Conservation (phyloP, 1,284 basidiomycete species). For the Leccinum cinnamomeum region DNA sequence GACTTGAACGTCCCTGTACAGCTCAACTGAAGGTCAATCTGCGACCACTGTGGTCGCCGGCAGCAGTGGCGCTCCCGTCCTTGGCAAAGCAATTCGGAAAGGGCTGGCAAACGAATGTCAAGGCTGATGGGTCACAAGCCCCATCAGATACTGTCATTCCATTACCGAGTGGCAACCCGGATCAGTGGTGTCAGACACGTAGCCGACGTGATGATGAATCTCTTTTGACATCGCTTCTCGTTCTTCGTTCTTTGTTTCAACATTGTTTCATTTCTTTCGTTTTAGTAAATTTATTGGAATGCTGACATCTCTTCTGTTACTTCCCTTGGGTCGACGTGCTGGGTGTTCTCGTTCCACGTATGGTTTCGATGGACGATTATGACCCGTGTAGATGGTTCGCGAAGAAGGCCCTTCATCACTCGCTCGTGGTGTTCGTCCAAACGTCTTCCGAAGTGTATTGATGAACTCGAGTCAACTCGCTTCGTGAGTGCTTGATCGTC, state of each 20-base stretch:
- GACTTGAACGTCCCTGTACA: no score
- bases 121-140: background rate
- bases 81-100: background rate
- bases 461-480: slow-evolving; percentile 94
- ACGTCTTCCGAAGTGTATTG: slow-evolving; percentile 80
- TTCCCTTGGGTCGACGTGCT: background rate
- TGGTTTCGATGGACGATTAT: background rate
- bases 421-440: slow-evolving; percentile 79
- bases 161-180: background rate
- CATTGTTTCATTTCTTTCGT: background rate
- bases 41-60: no score
- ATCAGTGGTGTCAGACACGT: background rate
- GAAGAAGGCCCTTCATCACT: slow-evolving; percentile 81
- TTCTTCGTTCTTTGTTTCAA: background rate
- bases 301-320: slow-evolving; percentile 8
- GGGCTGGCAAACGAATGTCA: background rate
- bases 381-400: slow-evolving; percentile 65
- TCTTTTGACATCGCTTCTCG: background rate
- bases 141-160: background rate
- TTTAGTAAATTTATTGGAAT: background rate
- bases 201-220: background rate
- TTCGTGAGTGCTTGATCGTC: slow-evolving; percentile 35
- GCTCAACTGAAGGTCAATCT: no score
- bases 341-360: background rate
- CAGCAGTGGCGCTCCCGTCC: no score